Base-by-base conservation (phyloP, 1,284 basidiomycete genomes). In the Cryptococcus neoformans region DNA sequence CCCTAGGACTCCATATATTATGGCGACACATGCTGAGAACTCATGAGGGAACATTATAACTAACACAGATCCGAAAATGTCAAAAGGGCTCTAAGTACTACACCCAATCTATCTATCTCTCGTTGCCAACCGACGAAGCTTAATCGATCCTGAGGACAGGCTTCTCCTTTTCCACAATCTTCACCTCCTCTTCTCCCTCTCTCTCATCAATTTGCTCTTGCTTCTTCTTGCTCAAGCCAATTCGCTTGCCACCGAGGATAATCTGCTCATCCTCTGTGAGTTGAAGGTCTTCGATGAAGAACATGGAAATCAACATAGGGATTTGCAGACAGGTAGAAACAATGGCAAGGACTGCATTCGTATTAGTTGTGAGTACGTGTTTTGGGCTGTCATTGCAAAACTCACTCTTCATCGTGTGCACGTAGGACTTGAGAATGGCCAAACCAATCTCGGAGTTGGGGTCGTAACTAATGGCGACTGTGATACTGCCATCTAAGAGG, bases 301-400 rank as follows among this genome's bases (percentile, higher is more conserved):
- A 54, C 60, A 62, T 62, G 42, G 42, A 46, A 35, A 62, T 44
- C 17, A 62, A 39, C 60, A 62, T 62, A 17, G 60, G 60, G 38
- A 62, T 52, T 53, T 62, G 60, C 14, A 58, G 39, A 39, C 60
- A 62, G 3, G 60, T 62, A 4, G 60, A 53, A 12, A 62, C 53
- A 42, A 62, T 58, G 28, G 60, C 56, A 35, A 62, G 53, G 34
- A 62, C 54, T 55, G 44, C 8, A 53, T 9, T 37, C 42, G 11
- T 14, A 2, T 10, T n/a, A 44, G 41, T 5, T 42, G 41, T 42
- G 5, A 42, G 41, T 16, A 42, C 16, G 6, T 12, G 41, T 42
- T 14, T 16, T 42, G 41, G 12, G 41, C 16, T 12, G 41, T 16
- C 3, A 4, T 28, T 28, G 16, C 14, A 16, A 42, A 17, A 44